Conservation (phyloP, 495 filamentous ascomycete species). For the Penicillium roqueforti region DNA sequence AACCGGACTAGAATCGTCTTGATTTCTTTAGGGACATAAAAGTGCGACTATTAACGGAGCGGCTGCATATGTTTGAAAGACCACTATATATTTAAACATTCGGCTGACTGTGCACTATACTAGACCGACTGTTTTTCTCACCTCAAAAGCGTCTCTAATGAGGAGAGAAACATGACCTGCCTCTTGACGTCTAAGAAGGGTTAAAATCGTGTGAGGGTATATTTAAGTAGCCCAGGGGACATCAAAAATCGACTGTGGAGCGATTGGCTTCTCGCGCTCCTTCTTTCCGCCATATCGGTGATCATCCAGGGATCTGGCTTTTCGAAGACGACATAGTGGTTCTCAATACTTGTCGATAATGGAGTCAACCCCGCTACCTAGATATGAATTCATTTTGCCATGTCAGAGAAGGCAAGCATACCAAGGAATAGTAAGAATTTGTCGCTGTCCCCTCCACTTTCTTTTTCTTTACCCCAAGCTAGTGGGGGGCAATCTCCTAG, state of each 20-base stretch:
- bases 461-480: background rate
- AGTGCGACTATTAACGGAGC: no score
- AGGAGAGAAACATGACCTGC: no score
- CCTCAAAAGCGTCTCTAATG: no score
- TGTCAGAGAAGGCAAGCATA: background rate
- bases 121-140: no score
- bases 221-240: constrained; percentile 9
- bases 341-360: no score
- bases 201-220: no score
- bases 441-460: background rate
- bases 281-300: constrained; percentile 13
- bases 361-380: background rate
- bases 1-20: no score
- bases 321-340: constrained; percentile 14
- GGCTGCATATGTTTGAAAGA: no score
- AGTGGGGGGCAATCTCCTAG: background rate
- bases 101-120: no score
- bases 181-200: no score
- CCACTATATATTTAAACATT: no score
- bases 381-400: background rate
- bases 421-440: background rate
- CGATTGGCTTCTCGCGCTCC: constrained; percentile 5
- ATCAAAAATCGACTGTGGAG: constrained; percentile 17
- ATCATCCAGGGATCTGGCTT: constrained; percentile 16
- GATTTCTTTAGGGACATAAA: no score